A percentile compares a stretch with the other conserved stretches of the same genome.
These are phyloP conservation scores for Fusarium sp. DNA, from an alignment of 2,329 filamentous ascomycete species.

Conservation along the genomic window DNA sequence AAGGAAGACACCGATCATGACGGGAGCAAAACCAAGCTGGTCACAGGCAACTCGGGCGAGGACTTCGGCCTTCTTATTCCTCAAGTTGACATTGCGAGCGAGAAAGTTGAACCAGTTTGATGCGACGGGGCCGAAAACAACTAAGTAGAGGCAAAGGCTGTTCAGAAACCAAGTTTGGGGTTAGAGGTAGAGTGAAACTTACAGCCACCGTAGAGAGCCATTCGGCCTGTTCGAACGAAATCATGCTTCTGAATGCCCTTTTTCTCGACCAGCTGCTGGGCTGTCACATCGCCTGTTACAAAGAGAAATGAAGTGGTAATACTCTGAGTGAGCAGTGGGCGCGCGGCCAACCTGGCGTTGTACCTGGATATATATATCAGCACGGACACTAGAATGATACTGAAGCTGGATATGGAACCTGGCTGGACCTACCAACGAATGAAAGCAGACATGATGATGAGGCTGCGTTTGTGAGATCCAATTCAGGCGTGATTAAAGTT, in stretches of 20 bases:
- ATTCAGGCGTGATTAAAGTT: conserved; percentile 25
- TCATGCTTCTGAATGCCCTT: conserved; percentile 84
- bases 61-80: conserved; percentile 76
- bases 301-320: conserved; percentile 93
- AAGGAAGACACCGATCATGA: conserved; percentile 85
- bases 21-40: conserved; percentile 86
- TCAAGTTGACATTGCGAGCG: conserved; percentile 74
- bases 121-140: conserved; percentile 87
- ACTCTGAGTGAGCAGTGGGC: conserved; percentile 90
- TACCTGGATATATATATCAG: conserved; percentile 71
- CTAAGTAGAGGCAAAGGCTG: conserved; percentile 56
- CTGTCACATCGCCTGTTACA: conserved; percentile 88
- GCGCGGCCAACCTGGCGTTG: conserved; percentile 81
- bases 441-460: conserved; percentile 47
- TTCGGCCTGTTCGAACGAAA: conserved; percentile 77
- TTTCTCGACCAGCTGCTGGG: conserved; percentile 91
- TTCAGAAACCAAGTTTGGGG: conserved; percentile 2
- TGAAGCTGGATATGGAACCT: conserved; percentile 4
- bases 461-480: conserved; percentile 1
- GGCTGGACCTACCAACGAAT: conserved; percentile 51
- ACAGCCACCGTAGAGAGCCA: conserved; percentile 85
- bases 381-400: conserved; percentile 8
- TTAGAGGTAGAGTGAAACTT: conserved; percentile 52
- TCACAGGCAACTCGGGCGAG: conserved; percentile 83
- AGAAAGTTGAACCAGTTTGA: conserved; percentile 90